These are phyloP conservation scores for Pterulicium gracile DNA, from an alignment of 1,284 basidiomycete genomes.

Conservation along the genomic window DNA sequence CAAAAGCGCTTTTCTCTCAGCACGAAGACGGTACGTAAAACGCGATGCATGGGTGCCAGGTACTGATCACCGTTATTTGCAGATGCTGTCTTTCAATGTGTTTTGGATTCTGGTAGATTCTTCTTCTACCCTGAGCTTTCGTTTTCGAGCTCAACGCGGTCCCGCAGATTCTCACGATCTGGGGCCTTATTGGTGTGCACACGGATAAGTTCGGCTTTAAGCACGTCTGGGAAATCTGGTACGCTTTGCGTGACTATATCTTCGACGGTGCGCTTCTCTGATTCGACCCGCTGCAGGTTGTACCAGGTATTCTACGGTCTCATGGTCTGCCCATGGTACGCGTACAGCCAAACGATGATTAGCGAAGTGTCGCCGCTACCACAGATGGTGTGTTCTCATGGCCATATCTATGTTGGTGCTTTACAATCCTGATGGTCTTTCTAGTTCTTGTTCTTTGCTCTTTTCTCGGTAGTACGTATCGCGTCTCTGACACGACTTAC, in stretches of 20 bases:
- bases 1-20: conserved; percentile 63
- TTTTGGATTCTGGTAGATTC: conserved; percentile 56
- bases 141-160: conserved; percentile 1
- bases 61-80: not conserved
- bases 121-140: not conserved
- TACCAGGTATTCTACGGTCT: conserved; percentile 69
- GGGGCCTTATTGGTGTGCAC: conserved; percentile 72
- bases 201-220: conserved; percentile 72
- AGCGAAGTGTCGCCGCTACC: conserved; percentile 70
- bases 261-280: not conserved
- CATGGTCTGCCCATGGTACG: conserved; percentile 79
- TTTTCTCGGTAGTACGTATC: conserved; percentile 55
- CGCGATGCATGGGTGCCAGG: not conserved
- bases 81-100: conserved; percentile 67
- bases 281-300: conserved; percentile 34
- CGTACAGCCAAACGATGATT: conserved; percentile 78
- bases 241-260: conserved; percentile 8
- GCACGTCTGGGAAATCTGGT: conserved; percentile 77
- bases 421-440: conserved; percentile 8
- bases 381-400: conserved; percentile 41
- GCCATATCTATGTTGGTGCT: conserved; percentile 6
- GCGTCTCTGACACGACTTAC: not conserved
- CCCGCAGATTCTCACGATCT: conserved; percentile 51
- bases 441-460: conserved; percentile 66
- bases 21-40: conserved; percentile 53